Conservation (phyloP, 306 rosid genomes). For the Quercus agrifolia region DNA sequence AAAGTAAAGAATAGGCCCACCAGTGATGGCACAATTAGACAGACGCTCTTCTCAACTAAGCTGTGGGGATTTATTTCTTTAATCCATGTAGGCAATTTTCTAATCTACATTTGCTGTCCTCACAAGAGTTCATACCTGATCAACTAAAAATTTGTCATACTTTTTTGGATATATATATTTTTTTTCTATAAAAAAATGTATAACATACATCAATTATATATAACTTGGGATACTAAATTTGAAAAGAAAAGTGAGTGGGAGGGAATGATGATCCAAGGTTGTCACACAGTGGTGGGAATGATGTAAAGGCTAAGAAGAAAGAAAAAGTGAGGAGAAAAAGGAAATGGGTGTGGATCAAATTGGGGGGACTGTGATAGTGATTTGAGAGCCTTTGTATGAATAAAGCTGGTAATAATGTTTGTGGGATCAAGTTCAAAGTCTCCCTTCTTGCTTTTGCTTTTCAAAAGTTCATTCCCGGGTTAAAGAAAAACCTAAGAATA, state of each 20-base stretch:
- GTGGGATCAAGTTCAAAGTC: conserved; percentile 42
- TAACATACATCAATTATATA: conserved; percentile 7
- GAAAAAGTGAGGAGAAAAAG: conserved; percentile 43
- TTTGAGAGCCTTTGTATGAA: conserved; percentile 34
- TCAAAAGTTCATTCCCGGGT: conserved; percentile 41
- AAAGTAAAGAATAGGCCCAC: conserved; percentile 7
- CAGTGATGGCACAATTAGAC: conserved; percentile 2
- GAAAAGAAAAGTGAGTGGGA: conserved; percentile 27
- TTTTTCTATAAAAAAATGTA: neutral
- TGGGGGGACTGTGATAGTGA: conserved; percentile 44
- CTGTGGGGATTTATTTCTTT: conserved; percentile 5
- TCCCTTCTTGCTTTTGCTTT: conserved; percentile 45
- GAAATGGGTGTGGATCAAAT: conserved; percentile 24
- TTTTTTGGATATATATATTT: neutral
- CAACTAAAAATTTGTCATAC: neutral
- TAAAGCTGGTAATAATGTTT: conserved; percentile 41
- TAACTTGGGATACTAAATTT: conserved; percentile 37
- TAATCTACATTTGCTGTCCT: neutral
- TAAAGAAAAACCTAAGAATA: conserved; percentile 26
- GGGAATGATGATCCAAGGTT: conserved; percentile 61
- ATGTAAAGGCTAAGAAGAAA: conserved; percentile 41
- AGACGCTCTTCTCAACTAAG: conserved; percentile 31
- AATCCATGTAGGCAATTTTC: neutral
- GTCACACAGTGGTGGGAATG: conserved; percentile 48
- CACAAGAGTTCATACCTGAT: neutral